phyloP scores from a whole-genome alignment of 495 filamentous ascomycete species.

The Clohesyomyces aquaticus region DNA sequence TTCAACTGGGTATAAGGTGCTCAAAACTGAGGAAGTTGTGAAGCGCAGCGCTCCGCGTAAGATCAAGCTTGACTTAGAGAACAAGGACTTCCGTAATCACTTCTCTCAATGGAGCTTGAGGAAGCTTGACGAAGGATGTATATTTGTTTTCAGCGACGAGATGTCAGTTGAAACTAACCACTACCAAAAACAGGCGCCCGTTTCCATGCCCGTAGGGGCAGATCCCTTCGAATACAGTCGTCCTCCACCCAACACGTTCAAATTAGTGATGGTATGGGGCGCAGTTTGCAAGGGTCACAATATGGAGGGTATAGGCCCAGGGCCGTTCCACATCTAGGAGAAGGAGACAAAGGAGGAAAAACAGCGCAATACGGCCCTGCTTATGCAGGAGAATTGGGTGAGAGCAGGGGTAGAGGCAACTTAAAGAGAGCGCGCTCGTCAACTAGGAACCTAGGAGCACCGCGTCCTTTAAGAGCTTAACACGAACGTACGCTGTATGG shows the following conservation, averaged over 20 bases:
- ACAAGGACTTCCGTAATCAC: background rate
- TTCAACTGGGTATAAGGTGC: conserved; percentile 3
- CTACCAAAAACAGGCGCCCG: background rate
- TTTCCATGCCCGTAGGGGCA: background rate
- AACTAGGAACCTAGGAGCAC: background rate
- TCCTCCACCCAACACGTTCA: background rate
- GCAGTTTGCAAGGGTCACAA: background rate
- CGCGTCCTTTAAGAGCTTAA: conserved; percentile 5
- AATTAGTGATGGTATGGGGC: background rate
- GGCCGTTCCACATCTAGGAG: conserved; percentile 10
- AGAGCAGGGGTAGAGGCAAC: background rate
- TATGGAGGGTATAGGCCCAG: background rate
- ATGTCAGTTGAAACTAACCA: background rate
- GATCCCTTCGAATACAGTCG: background rate
- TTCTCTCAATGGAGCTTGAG: background rate
- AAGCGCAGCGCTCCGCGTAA: background rate
- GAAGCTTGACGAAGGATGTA: background rate
- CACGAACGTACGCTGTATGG: background rate
- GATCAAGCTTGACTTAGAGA: background rate
- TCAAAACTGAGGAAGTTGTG: background rate
- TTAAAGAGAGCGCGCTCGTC: background rate
- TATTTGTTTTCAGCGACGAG: conserved; percentile 4
- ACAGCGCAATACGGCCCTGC: background rate
- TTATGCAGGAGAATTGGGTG: background rate
- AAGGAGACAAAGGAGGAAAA: conserved; percentile 1